Base-by-base conservation (phyloP, 345 rosid species). In the Lepidium sativum region DNA sequence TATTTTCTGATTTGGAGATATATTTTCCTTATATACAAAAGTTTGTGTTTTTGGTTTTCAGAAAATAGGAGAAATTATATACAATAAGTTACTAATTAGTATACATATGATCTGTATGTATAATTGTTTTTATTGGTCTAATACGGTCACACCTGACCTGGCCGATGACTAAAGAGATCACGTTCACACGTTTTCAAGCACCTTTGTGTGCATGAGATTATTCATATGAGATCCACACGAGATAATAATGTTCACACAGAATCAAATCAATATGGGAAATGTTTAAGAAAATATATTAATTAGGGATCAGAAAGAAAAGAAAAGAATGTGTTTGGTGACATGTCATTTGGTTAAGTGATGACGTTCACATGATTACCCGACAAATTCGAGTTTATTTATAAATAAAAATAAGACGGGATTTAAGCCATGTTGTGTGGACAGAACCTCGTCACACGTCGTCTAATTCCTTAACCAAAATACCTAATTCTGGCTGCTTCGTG, bases 291-390 rank as follows among this genome's bases (percentile, higher is more conserved):
- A 52, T 60, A 27, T 27, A 27, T 6, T 27, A 32, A 69, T 21
- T 33, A 20, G 27, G 54, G 43, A 27, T 5, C 37, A 51, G 14
- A 44, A 33, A 5, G 29, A 4, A 25, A 34, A 4, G 0, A 25
- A 34, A 4, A 16, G 18, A 43, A 53, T 62, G 50, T 61, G 40
- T 34, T 43, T 23, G 15, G 33, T 39, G 42, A 47, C 29, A 21
- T 43, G 54, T 63, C 60, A 39, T 53, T 9, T 17, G 17, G 35
- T 27, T 42, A 53, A 44, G 41, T 31, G 51, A 38, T 37, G 44
- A 54, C 47, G 64, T 63, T 55, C 74, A 54, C 75, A 63, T 63
- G 75, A 45, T 63, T 18, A 11, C 52, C 58, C 43, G 52, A 63
- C 18, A 63, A 44, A 54, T 27, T 38, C n/a, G 18, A 37, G 13